A percentile compares a stretch with the other conserved stretches of the same genome.
Evolutionary conservation across 2,329 filamentous ascomycete genomes (phyloP).

Genomic region (Stachybotrys elegans): DNA sequence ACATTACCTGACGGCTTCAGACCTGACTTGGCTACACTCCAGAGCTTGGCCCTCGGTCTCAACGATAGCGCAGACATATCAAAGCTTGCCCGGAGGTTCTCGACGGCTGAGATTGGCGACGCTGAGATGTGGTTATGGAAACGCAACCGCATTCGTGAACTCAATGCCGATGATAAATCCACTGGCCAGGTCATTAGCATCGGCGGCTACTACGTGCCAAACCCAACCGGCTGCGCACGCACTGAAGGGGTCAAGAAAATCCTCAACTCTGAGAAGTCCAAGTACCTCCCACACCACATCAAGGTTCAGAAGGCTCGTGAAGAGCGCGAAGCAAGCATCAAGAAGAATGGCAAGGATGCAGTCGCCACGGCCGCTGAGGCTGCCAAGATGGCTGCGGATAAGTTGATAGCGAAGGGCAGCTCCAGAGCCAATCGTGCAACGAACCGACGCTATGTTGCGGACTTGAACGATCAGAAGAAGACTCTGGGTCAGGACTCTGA

Average conservation of each 20-base stretch:
- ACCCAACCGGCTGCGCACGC: constrained; percentile 76
- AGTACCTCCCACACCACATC: constrained; percentile 95
- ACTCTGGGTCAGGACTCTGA: constrained; percentile 79
- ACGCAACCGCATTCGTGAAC: constrained; percentile 48
- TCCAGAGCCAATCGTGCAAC: constrained; percentile 93
- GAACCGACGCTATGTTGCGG: constrained; percentile 88
- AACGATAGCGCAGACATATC: constrained; percentile 44
- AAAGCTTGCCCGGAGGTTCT: constrained; percentile 45
- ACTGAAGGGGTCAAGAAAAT: constrained; percentile 96
- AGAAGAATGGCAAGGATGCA: constrained; percentile 61
- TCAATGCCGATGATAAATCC: constrained; percentile 37
- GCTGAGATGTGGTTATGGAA: constrained; percentile 54
- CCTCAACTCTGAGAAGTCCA: constrained; percentile 93
- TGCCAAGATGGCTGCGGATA: constrained; percentile 70
- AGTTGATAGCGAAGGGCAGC: constrained; percentile 78
- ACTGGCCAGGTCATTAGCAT: constrained; percentile 37
- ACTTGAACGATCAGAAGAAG: constrained; percentile 93
- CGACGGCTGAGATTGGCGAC: constrained; percentile 38
- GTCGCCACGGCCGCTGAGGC: constrained; percentile 63
- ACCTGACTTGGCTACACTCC: constrained; percentile 40
- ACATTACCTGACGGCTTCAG: constrained; percentile 37
- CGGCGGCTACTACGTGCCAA: constrained; percentile 75
- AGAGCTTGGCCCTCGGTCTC: constrained; percentile 34
- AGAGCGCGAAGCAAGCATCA: constrained; percentile 75
- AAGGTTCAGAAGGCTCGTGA: constrained; percentile 89